These are phyloP conservation scores for Immersiella caudata DNA, from an alignment of 495 filamentous ascomycete species.

Conservation along the genomic window DNA sequence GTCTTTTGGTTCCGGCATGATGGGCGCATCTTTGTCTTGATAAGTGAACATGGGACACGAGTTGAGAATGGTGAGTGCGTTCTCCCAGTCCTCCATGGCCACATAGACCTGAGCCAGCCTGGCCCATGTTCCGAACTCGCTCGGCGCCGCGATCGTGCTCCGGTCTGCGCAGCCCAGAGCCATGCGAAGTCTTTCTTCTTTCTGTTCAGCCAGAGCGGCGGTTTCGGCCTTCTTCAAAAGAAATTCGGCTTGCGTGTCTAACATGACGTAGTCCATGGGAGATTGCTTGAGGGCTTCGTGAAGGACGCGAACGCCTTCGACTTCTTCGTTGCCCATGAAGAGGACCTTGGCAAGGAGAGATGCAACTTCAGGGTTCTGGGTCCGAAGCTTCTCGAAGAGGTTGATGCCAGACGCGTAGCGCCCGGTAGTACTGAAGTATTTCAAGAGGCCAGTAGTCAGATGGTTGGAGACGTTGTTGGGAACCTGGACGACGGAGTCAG, in stretches of 20 bases:
- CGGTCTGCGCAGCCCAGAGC: conserved; percentile 92
- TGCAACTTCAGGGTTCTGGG: conserved; percentile 87
- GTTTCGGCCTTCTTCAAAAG: conserved; percentile 76
- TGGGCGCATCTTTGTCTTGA: conserved; percentile 93
- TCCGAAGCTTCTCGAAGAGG: conserved; percentile 92
- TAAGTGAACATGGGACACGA: conserved; percentile 99
- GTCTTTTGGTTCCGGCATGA: conserved; percentile 87
- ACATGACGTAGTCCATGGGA: conserved; percentile 93
- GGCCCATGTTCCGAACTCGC: conserved; percentile 97
- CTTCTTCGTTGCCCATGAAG: conserved; percentile 93
- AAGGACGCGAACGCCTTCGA: conserved; percentile 85
- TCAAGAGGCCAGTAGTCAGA: conserved; percentile 85
- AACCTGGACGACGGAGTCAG: conserved; percentile 95
- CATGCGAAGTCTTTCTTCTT: conserved; percentile 66
- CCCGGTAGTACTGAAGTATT: conserved; percentile 95
- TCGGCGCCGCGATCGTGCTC: conserved; percentile 90
- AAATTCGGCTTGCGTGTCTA: conserved; percentile 93
- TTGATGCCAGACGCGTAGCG: conserved; percentile 96
- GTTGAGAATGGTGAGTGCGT: conserved; percentile 92
- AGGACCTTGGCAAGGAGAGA: conserved; percentile 88
- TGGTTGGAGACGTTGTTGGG: conserved; percentile 98
- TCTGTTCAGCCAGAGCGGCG: conserved; percentile 50
- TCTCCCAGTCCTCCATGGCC: conserved; percentile 88
- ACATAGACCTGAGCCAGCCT: conserved; percentile 91
- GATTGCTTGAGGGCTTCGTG: conserved; percentile 86